Evolutionary conservation across 306 rosid genomes (phyloP).

Genomic region (Acacia crassicarpa): DNA sequence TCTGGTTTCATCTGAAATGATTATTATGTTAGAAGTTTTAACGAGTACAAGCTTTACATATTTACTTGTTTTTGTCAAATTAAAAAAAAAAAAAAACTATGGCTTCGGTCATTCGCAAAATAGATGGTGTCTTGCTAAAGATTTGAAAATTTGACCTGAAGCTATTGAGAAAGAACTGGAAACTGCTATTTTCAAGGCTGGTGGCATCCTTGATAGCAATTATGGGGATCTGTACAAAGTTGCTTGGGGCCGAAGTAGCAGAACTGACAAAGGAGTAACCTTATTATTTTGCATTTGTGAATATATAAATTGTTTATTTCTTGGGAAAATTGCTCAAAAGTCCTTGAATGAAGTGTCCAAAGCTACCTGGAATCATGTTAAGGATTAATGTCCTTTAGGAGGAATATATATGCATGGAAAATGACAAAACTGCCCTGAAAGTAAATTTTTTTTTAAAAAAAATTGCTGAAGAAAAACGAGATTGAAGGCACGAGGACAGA

Average conservation of each 20-base stretch:
- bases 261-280: constrained; percentile 95
- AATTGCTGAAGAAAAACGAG: no score
- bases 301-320: constrained; percentile 8
- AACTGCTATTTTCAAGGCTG: constrained; percentile 72
- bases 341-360: neutral
- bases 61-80: neutral
- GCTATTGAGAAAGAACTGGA: constrained; percentile 89
- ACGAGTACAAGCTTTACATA: neutral
- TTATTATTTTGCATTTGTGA: constrained; percentile 17
- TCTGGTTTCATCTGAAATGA: constrained; percentile 10
- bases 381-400: no score
- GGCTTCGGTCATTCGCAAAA: constrained; percentile 22
- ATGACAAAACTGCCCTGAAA: no score
- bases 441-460: no score
- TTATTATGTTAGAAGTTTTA: neutral
- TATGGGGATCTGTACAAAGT: constrained; percentile 77
- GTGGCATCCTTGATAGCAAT: constrained; percentile 86
- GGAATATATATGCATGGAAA: no score
- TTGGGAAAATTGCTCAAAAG: neutral
- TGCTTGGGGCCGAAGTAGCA: constrained; percentile 90
- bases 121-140: constrained; percentile 45
- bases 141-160: constrained; percentile 54
- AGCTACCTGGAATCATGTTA: no score
- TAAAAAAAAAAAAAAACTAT: neutral
- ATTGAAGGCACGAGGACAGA: no score